These are phyloP conservation scores for Primulina huaijiensis DNA, from an alignment of 257 asterid species.

Conservation along the genomic window DNA sequence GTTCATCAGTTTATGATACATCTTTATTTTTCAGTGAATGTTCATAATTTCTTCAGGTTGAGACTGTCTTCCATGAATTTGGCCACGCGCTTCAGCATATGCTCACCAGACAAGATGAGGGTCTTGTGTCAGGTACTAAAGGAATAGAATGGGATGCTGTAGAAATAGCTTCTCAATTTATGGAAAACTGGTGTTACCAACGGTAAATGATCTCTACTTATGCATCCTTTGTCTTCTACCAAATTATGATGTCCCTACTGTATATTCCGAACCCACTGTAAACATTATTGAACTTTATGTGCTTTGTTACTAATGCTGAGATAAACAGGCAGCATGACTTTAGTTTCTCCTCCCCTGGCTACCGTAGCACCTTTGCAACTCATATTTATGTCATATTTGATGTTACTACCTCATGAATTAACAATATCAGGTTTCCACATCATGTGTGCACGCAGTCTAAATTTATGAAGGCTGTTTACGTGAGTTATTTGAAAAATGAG, in stretches of 20 bases:
- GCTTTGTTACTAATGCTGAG: background rate
- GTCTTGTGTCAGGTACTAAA: constrained; percentile 66
- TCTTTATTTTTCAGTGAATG: background rate
- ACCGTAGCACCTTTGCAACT: background rate
- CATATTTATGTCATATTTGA: background rate
- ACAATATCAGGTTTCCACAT: too few species aligned
- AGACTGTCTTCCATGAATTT: constrained; percentile 77
- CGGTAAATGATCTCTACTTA: constrained; percentile 38
- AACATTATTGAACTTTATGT: too few species aligned
- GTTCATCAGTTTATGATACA: background rate
- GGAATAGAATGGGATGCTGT: constrained; percentile 91
- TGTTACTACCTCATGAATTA: background rate
- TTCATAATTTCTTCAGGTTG: constrained; percentile 48
- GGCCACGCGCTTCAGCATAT: constrained; percentile 90
- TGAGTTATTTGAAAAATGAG: too few species aligned
- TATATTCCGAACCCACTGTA: too few species aligned
- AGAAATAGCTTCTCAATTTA: constrained; percentile 74
- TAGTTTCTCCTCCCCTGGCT: background rate
- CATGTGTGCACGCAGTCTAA: too few species aligned
- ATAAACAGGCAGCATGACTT: background rate
- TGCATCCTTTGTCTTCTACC: too few species aligned
- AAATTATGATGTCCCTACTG: too few species aligned
- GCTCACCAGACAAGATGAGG: constrained; percentile 86
- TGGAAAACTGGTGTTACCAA: constrained; percentile 94
- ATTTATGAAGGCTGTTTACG: too few species aligned